phyloP scores from a whole-genome alignment of 352 stramenopile genomes.

The Phytopythium mirpurense region DNA sequence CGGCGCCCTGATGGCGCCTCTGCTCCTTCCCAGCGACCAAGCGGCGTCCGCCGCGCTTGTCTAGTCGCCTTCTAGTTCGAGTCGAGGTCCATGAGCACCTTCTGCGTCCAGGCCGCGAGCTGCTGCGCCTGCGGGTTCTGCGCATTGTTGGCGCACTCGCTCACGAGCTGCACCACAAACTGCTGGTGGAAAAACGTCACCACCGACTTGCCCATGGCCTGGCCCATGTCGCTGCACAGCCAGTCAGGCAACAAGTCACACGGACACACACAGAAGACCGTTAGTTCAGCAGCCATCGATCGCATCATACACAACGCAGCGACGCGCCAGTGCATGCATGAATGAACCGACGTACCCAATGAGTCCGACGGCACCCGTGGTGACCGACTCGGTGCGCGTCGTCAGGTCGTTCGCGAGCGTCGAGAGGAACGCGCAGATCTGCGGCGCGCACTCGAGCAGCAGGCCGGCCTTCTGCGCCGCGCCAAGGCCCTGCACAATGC shows the following conservation, averaged over 20 bases:
- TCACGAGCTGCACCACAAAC: slow-evolving; percentile 71
- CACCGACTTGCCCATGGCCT: slow-evolving; percentile 67
- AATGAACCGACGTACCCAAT: slow-evolving; percentile 56
- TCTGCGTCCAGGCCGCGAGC: slow-evolving; percentile 68
- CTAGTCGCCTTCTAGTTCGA: slow-evolving; percentile 25
- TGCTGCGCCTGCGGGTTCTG: slow-evolving; percentile 69
- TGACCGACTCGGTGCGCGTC: slow-evolving; percentile 87
- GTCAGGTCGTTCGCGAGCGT: slow-evolving; percentile 74
- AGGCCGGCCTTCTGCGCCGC: slow-evolving; percentile 85
- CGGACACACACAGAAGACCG: slow-evolving; percentile 10
- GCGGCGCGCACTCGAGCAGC: slow-evolving; percentile 76
- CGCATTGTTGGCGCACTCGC: slow-evolving; percentile 56
- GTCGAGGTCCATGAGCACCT: slow-evolving; percentile 67
- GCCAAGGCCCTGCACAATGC: slow-evolving; percentile 94
- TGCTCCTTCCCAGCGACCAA: background rate
- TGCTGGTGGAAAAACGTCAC: slow-evolving; percentile 55
- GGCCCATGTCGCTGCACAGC: slow-evolving; percentile 66
- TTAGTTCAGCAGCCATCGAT: background rate
- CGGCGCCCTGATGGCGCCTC: background rate
- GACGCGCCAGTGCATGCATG: background rate
- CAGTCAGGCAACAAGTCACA: background rate
- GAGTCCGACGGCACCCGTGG: slow-evolving; percentile 88
- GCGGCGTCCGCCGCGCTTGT: background rate
- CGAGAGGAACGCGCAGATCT: slow-evolving; percentile 88
- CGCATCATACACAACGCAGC: background rate